Evolutionary conservation across 2,329 filamentous ascomycete species (phyloP).

Genomic region (Trichoderma lentiforme): DNA sequence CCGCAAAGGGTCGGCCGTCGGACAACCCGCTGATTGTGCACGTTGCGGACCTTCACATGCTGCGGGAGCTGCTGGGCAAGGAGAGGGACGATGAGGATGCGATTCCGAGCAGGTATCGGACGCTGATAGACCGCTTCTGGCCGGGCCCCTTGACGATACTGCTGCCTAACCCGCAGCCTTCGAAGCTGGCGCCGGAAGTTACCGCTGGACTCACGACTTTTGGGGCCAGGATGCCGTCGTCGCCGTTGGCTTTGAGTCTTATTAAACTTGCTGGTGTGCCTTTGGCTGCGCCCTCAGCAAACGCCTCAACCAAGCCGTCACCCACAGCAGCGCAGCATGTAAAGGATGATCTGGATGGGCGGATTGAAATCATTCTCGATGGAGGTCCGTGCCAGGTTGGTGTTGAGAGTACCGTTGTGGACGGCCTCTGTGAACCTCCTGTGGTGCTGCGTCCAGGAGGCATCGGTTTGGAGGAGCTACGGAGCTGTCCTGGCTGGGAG

Average conservation of each 20-base stretch:
- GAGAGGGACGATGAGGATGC: conserved; percentile 31
- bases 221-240: conserved; percentile 84
- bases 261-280: conserved; percentile 75
- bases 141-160: conserved; percentile 91
- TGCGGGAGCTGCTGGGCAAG: conserved; percentile 57
- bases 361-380: conserved; percentile 84
- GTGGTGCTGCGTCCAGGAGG: conserved; percentile 83
- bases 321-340: conserved; percentile 91
- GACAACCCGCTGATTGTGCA: conserved; percentile 97
- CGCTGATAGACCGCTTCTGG: conserved; percentile 84
- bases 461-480: conserved; percentile 75
- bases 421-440: conserved; percentile 78
- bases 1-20: conserved; percentile 81
- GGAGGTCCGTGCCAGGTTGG: conserved; percentile 84
- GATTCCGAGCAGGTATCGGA: conserved; percentile 72
- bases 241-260: conserved; percentile 80
- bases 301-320: conserved; percentile 88
- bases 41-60: conserved; percentile 74
- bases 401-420: conserved; percentile 95
- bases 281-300: conserved; percentile 88
- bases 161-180: conserved; percentile 68
- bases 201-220: conserved; percentile 83
- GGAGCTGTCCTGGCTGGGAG: conserved; percentile 76
- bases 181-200: conserved; percentile 80
- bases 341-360: conserved; percentile 74